Conservation (phyloP, 352 stramenopile genomes). For the Thalassiosira gravida region DNA sequence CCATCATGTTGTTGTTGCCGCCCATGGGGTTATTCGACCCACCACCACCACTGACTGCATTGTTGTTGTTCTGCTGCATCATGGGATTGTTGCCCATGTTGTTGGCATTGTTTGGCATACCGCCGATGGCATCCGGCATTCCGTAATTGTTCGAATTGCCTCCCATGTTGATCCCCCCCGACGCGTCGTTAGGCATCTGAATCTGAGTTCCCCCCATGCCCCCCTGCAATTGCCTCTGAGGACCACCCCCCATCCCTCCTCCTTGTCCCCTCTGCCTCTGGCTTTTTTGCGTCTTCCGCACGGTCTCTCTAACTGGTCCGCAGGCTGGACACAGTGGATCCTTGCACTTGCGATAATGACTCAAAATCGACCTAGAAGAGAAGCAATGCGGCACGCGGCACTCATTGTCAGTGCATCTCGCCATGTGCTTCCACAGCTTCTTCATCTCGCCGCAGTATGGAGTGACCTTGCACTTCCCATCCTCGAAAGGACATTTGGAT, state of each 20-base stretch:
- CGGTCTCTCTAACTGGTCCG: constrained; percentile 94
- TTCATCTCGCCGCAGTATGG: constrained; percentile 97
- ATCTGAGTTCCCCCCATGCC: too few species aligned
- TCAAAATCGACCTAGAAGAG: constrained; percentile 96
- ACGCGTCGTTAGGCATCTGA: too few species aligned
- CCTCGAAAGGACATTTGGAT: constrained; percentile 94
- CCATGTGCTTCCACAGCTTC: constrained; percentile 96
- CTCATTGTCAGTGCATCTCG: constrained; percentile 93
- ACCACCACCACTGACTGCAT: too few species aligned
- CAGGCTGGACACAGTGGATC: constrained; percentile 95
- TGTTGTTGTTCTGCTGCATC: neutral
- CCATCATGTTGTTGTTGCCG: too few species aligned
- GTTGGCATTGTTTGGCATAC: neutral
- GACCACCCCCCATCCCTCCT: neutral
- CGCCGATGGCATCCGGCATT: too few species aligned
- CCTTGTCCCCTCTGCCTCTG: too few species aligned
- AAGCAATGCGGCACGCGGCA: constrained; percentile 96
- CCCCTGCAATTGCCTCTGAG: too few species aligned
- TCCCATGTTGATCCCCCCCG: too few species aligned
- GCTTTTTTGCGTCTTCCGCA: constrained; percentile 79
- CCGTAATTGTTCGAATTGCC: too few species aligned
- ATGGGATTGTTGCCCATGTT: neutral
- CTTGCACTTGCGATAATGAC: constrained; percentile 97
- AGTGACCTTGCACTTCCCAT: constrained; percentile 91
- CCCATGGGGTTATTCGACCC: too few species aligned